Evolutionary conservation across 2,329 filamentous ascomycete species (phyloP).

Genomic region (Fusarium sororula): DNA sequence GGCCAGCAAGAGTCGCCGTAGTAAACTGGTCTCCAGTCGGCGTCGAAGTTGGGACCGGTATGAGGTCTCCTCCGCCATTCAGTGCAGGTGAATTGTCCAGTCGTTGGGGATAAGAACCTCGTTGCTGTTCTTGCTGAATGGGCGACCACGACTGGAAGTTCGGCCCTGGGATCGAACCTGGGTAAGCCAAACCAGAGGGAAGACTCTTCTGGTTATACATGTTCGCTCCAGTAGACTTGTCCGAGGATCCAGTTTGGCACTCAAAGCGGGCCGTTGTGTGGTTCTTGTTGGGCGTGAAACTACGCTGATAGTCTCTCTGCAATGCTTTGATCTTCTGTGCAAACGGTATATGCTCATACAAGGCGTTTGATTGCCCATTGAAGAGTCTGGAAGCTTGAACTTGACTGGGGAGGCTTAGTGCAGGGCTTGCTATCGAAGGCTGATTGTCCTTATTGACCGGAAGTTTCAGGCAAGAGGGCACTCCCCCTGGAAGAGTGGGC

Average conservation of each 20-base stretch:
- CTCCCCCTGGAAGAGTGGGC: not conserved
- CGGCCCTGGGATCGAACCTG: not conserved
- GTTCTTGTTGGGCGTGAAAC: not conserved
- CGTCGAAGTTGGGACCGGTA: not conserved
- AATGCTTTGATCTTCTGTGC: not conserved
- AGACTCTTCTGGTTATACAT: not conserved
- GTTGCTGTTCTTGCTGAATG: not conserved
- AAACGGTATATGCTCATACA: conserved; percentile 12
- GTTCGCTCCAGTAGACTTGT: conserved; percentile 22
- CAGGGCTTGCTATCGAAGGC: not conserved
- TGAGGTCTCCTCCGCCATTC: not conserved
- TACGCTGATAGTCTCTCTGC: conserved; percentile 4
- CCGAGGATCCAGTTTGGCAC: conserved; percentile 9
- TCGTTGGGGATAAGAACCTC: not conserved
- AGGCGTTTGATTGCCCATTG: not conserved
- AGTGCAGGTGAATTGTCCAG: not conserved
- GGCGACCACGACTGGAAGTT: not conserved
- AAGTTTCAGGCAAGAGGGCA: not conserved
- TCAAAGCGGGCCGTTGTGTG: conserved; percentile 20
- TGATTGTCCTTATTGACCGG: not conserved
- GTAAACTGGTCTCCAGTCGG: not conserved
- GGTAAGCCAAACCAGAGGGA: not conserved
- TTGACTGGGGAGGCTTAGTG: not conserved
- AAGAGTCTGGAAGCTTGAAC: not conserved
- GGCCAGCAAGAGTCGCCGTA: not conserved